Base-by-base conservation (phyloP, 495 filamentous ascomycete genomes). In the Apiosordaria backusii region DNA sequence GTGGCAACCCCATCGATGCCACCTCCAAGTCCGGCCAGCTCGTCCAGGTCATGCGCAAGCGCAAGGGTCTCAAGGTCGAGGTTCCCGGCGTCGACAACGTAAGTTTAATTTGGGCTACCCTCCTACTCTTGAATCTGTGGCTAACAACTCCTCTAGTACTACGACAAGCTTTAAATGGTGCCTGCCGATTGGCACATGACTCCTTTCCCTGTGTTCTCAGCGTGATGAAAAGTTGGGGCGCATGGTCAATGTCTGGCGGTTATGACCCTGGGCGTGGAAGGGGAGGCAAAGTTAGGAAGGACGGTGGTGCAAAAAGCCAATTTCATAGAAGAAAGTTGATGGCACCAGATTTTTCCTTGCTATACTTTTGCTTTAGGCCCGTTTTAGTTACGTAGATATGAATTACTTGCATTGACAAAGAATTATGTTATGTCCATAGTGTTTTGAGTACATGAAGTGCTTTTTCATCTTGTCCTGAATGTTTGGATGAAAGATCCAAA, bases 41-140 rank as follows among this genome's bases (percentile, higher is more conserved):
- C 73, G 92, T 97, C 70, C 82, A 84, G 78, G 86, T 88, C 61
- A 97, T 94, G 90, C 91, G 95, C 74, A 97, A 97, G 89, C 89
- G 95, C 83, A 99, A 99, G 90, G 96, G 94, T 89, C 83, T 99
- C 87, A 99, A 99, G 91, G 84, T 88, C 75, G 85, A 91, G 69
- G 90, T 97, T 75, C 93, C 93, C 68, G 89, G 88, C 77, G 87
- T 90, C 83, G 91, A 90, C 71, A 95, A 97, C 85, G 92, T 97
- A 89, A 93, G 92, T 91, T 65, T 63, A n/a, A n/a, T n/a, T n/a
- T n/a, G n/a, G n/a, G n/a, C n/a, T 35, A 4, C 7, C 3, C 23
- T 16, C 5, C 57, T 15, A 65, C 23, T 19, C 65, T 50, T 24
- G 54, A 6, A 21, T 26, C 13, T 23, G 50, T 9, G 45, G 68